Evolutionary conservation across 257 asterid species (phyloP).

Genomic region (Nicotiana tabacum): DNA sequence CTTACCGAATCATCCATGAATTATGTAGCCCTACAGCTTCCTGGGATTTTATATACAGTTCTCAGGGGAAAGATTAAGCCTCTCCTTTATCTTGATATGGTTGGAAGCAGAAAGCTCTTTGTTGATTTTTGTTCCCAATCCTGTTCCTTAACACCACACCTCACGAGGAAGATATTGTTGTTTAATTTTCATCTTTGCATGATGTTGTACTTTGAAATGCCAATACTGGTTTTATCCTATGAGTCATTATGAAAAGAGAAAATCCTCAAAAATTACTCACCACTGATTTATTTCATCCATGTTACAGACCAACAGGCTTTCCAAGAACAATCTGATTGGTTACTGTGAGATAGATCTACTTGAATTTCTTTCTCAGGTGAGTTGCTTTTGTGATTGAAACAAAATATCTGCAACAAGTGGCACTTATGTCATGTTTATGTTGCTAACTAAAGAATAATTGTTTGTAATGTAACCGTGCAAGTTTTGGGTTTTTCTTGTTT

Average conservation of each 20-base stretch:
- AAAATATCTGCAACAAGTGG: not conserved
- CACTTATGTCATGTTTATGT: conserved; percentile 2
- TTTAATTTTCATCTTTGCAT: not conserved
- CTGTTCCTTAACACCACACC: not conserved
- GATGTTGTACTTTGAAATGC: conserved; percentile 3
- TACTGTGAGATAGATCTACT: conserved; percentile 83
- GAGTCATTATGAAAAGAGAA: not conserved
- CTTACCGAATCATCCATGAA: not conserved
- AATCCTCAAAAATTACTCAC: conserved; percentile 9
- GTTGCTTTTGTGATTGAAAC: conserved; percentile 13
- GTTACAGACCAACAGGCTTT: conserved; percentile 82
- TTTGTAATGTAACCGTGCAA: not conserved
- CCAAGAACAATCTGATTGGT: conserved; percentile 83
- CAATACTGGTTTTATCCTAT: not conserved
- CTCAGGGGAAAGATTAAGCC: not conserved
- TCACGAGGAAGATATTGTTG: not conserved
- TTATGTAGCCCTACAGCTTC: not conserved
- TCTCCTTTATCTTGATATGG: not conserved
- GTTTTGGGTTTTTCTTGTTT: not conserved
- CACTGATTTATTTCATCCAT: conserved; percentile 21
- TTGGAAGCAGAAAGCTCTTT: not conserved
- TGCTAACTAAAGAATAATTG: not conserved
- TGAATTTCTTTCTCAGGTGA: conserved; percentile 81
- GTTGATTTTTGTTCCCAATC: not conserved
- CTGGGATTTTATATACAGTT: conserved; percentile 5